Evolutionary conservation across 768 basidiomycete genomes (phyloP).

Genomic region (Rhodocollybia butyracea): DNA sequence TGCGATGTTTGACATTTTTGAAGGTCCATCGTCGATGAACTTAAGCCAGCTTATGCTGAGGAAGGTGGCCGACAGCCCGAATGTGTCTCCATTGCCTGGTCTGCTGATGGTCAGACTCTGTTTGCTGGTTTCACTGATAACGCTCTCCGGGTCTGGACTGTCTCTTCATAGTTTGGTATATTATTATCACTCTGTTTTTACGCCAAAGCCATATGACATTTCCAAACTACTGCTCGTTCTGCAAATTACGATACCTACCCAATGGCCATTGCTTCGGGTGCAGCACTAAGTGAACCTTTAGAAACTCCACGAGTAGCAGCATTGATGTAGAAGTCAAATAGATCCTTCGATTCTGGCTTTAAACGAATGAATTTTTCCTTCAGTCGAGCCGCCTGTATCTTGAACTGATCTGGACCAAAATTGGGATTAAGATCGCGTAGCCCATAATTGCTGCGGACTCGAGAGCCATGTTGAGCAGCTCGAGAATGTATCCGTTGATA

Average conservation of each 20-base stretch:
- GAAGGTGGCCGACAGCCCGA: conserved; percentile 78
- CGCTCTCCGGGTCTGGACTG: conserved; percentile 89
- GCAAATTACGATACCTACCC: too few relatives aligned
- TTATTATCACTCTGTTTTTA: too few relatives aligned
- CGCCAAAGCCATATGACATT: not conserved
- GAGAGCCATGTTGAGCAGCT: conserved; percentile 78
- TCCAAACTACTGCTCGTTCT: too few relatives aligned
- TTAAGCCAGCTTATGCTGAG: conserved; percentile 91
- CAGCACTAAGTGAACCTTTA: not conserved
- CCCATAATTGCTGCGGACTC: conserved; percentile 30
- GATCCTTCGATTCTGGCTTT: conserved; percentile 1
- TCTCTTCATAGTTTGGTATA: conserved; percentile 45
- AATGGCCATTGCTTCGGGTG: not conserved
- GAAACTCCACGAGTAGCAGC: not conserved
- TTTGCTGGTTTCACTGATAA: conserved; percentile 98
- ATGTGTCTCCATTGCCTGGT: conserved; percentile 98
- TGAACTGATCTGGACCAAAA: conserved; percentile 1
- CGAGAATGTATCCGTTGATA: conserved; percentile 76
- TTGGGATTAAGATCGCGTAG: not conserved
- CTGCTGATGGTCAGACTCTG: conserved; percentile 94
- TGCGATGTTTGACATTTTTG: conserved; percentile 2
- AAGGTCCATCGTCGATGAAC: conserved; percentile 97
- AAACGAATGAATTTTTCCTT: conserved; percentile 4
- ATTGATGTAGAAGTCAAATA: conserved; percentile 4
- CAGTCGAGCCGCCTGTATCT: not conserved